Evolutionary conservation across 352 stramenopile genomes (phyloP), one percentile per base, ranked within the genome.

Genomic region (Thraustochytrium sp.): DNA sequence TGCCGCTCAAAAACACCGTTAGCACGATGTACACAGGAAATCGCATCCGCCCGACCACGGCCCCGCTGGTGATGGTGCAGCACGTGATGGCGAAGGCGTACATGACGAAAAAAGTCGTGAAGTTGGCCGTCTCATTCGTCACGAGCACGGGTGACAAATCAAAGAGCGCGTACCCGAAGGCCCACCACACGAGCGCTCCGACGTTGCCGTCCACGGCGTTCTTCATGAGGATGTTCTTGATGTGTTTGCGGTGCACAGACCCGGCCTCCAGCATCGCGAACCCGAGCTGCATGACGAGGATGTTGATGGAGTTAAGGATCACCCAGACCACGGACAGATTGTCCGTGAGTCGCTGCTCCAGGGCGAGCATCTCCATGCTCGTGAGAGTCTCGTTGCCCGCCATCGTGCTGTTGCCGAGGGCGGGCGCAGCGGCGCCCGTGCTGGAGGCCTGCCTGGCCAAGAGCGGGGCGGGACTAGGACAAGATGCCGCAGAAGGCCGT

Each of bases 171-270:
- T 84, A 38, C 78, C 84, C 55, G 42, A 85, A 31, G 48, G 59
- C 2, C 61, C 72, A 82, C 42, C 82, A 82, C 8, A 31, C 73
- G 8, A 82, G 23, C 11, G 88, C 86, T 34, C 88, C 88, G 48
- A 89, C 85, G 88, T 87, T 91, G 16, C 86, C 82, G 87, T 95
- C 91, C 51, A 92, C 82, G 23, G 94, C 82, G 82, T 94, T 94
- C 84, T 91, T 91, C 18, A 94, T 76, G 74, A 95, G 87, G 44
- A 92, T 92, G 80, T 93, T 93, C 85, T 92, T 87, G 44, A 83
- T 85, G 78, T 90, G 89, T 68, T 90, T 90, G 3, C 86, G 80
- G 62, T 89, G 86, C 3, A 93, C 87, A 44, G 86, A 88, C 11
- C 91, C 91, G 2, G 90, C 88, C 51, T 89, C 90, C 48, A 93